Evolutionary conservation across 805 yeast species (phyloP), one percentile per base, ranked within the genome.

Genomic region (Kodamaea kaohsiungensis): DNA sequence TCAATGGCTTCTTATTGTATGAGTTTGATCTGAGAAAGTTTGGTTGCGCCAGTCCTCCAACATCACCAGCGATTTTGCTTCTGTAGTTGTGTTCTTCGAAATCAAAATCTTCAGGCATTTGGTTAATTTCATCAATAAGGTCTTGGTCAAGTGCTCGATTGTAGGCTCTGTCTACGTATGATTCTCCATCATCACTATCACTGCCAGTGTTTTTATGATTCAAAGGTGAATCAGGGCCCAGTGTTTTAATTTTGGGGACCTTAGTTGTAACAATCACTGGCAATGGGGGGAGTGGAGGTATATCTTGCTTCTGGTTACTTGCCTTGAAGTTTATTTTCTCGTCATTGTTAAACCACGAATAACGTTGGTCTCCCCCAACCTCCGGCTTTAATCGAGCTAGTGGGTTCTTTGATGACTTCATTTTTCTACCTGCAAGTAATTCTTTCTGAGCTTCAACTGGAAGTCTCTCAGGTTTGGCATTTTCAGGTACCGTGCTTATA

Each of bases 81-180:
- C 55, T 52, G 53, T 57, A 45, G 9, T 61, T 58, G 35, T 65
- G 60, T 19, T 71, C 72, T 25, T 68, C 70, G 53, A 73, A 73
- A 51, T 75, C 79, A 58, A 60, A 74, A 58, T 74, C 79, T 54
- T 76, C 82, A 1, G 85, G 82, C 3, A 81, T 69, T 2, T 64
- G 69, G 56, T 82, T 82, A 47, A 78, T 79, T 61, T 82, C 86
- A 57, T 81, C 85, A 17, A 82, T 53, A 13, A 77, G 66, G 17
- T 73, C 72, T n/a, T 77, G 80, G 53, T 76, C 61, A 6, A 55
- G 39, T 1, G 45, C 39, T 18, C 33, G 27, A 19, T 48, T 27
- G 18, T 48, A 40, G 15, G 35, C 38, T 22, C 43, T 33, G 30
- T 47, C 48, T 4, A 39, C 45, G 19, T 50, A 46, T 7, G 47